phyloP scores from a whole-genome alignment of 2,329 filamentous ascomycete genomes.

The Diplodia sapinea region DNA sequence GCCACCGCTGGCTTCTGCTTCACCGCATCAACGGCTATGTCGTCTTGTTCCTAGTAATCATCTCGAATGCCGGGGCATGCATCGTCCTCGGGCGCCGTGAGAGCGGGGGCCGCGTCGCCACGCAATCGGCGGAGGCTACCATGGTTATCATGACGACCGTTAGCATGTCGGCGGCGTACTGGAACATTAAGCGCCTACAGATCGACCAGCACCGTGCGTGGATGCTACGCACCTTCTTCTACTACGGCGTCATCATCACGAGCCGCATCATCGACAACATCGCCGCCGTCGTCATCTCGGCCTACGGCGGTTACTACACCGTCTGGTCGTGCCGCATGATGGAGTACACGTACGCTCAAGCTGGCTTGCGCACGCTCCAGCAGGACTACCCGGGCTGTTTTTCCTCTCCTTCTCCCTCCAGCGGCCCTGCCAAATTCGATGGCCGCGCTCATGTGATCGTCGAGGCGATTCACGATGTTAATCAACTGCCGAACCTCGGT shows the following conservation, averaged over 20 bases:
- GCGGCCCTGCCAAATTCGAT: no score
- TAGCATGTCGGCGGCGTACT: slow-evolving; percentile 55
- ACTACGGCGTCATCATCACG: slow-evolving; percentile 60
- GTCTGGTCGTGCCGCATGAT: background rate
- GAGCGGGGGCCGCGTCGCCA: background rate
- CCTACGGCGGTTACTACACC: slow-evolving; percentile 39
- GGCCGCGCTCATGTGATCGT: no score
- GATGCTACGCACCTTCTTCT: slow-evolving; percentile 61
- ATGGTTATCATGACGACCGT: slow-evolving; percentile 44
- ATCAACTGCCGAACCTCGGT: no score
- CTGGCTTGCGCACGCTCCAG: no score
- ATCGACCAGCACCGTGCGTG: slow-evolving; percentile 68
- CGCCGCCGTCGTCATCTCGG: slow-evolving; percentile 49
- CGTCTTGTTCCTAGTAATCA: slow-evolving; percentile 55
- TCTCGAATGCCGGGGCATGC: slow-evolving; percentile 60
- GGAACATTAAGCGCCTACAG: slow-evolving; percentile 65
- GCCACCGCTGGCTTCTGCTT: slow-evolving; percentile 57
- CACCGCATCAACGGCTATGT: slow-evolving; percentile 68
- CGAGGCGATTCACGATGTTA: no score
- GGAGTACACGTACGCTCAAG: background rate
- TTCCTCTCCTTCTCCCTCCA: no score
- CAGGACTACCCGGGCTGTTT: no score
- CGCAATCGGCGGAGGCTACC: no score
- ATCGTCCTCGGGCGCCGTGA: background rate
- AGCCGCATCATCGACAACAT: slow-evolving; percentile 57